Base-by-base conservation (phyloP, 2,329 filamentous ascomycete genomes). In the Fusarium sp. region DNA sequence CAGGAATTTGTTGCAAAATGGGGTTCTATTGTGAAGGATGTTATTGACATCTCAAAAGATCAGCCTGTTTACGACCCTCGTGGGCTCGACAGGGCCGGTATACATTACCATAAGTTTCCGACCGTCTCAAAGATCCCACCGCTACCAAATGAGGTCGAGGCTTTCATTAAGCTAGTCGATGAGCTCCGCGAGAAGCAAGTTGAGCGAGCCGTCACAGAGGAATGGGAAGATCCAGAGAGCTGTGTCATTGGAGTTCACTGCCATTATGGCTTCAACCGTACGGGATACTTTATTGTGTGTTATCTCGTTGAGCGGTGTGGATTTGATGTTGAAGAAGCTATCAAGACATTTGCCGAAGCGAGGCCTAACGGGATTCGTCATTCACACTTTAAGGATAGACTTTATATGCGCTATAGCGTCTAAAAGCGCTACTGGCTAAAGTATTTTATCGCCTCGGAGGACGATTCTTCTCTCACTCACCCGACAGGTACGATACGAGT, bases 201-300 rank as follows among this genome's bases (percentile, higher is more conserved):
- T 3, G 75, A 79, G 60, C 77, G 77, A 38, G 75, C 77, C 10
- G 54, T 38, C 5, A 81, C 79, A 60, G 83, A 81, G 22, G 81
- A 83, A 4, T 83, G 79, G 72, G 78, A 81, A 8, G 75, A 82
- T 2, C 81, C 83, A 1, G 74, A 74, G 10, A 64, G 76, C 44
- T 77, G 75, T n/a, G 82, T 91, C 50, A 88, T 97, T 54, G 95
- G 91, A 4, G 93, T 97, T 0, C 95, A 98, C 78, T 98, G 95
- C 76, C 95, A 98, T 77, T 98, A 98, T 74, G 95, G 95, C 0
- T 98, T 97, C 82, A 98, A 98, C 78, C 88, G 95, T 24, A 98
- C 95, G 0, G 95, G 95, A 1, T 97, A 95, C 79, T 92, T 98
- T 77, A 89, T 98, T 53, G 91, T 93, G 32, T 94, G 91, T 76